A percentile compares a stretch with the other conserved stretches of the same genome.
phyloP scores from a whole-genome alignment of 495 filamentous ascomycete species.

The Daldinia childiae region DNA sequence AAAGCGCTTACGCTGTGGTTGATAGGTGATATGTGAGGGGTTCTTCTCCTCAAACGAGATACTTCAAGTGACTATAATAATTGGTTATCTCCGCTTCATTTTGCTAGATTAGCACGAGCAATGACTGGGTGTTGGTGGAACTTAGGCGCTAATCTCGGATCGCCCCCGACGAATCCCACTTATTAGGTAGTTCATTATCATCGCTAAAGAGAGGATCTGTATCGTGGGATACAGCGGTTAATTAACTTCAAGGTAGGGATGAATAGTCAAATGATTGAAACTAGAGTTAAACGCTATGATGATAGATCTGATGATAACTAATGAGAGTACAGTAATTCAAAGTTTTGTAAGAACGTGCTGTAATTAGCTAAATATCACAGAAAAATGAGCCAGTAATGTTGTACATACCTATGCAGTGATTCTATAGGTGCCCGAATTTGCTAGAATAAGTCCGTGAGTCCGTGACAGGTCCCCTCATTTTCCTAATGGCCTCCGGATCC shows the following conservation, averaged over 20 bases:
- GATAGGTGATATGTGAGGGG: neutral
- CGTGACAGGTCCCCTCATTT: neutral
- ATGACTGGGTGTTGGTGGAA: conserved; percentile 20
- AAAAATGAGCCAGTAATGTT: too few relatives aligned
- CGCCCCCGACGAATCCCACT: conserved; percentile 28
- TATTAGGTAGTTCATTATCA: conserved; percentile 3
- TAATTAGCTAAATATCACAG: neutral
- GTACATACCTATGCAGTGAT: neutral
- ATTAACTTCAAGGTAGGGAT: neutral
- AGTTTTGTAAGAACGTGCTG: neutral
- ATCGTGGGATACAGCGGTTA: conserved; percentile 17
- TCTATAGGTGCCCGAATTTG: neutral
- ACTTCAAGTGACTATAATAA: conserved; percentile 20
- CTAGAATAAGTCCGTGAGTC: neutral
- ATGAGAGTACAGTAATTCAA: neutral
- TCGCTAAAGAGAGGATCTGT: conserved; percentile 17
- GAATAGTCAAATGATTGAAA: neutral
- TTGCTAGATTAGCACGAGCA: neutral
- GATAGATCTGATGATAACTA: neutral
- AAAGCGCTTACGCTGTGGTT: neutral
- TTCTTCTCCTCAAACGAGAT: conserved; percentile 17
- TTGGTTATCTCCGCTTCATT: conserved; percentile 20
- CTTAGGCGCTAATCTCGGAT: conserved; percentile 20
- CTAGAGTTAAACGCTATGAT: neutral
- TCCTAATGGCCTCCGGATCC: neutral